A percentile compares a stretch with the other conserved stretches of the same genome.
phyloP scores from a whole-genome alignment of 2,329 filamentous ascomycete species.

The Colletotrichum tabaci region DNA sequence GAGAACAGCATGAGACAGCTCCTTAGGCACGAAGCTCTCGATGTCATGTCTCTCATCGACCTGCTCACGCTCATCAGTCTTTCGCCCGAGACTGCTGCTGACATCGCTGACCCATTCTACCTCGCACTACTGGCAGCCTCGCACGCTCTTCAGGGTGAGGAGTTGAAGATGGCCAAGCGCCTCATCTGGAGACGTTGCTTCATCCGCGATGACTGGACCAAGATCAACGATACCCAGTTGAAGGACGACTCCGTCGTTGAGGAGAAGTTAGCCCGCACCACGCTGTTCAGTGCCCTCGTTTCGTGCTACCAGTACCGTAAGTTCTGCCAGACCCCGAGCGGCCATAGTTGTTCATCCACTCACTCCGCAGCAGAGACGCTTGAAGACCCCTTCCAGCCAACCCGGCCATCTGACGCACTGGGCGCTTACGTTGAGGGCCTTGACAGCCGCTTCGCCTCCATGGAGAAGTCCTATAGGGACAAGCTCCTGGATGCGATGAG shows the following conservation, averaged over 20 bases:
- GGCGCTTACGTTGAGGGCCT: conserved; percentile 75
- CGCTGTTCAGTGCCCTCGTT: conserved; percentile 77
- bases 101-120: conserved; percentile 80
- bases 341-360: conserved; percentile 43
- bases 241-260: conserved; percentile 80
- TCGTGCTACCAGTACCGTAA: conserved; percentile 75
- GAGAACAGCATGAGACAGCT: conserved; percentile 79
- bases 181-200: conserved; percentile 91
- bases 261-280: conserved; percentile 74
- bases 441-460: conserved; percentile 71
- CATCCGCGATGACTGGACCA: conserved; percentile 87
- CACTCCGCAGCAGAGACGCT: conserved; percentile 57
- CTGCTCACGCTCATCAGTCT: conserved; percentile 81
- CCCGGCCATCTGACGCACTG: conserved; percentile 67
- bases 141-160: conserved; percentile 68
- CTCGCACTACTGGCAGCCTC: conserved; percentile 76
- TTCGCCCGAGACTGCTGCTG: conserved; percentile 62
- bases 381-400: conserved; percentile 59
- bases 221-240: conserved; percentile 82
- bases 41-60: conserved; percentile 77
- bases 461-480: conserved; percentile 75
- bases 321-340: conserved; percentile 41
- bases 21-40: conserved; percentile 79
- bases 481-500: conserved; percentile 81
- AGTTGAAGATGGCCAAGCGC: conserved; percentile 70